These are phyloP conservation scores for Anethum foeniculum DNA, from an alignment of 140 eudicot genomes.

Conservation along the genomic window DNA sequence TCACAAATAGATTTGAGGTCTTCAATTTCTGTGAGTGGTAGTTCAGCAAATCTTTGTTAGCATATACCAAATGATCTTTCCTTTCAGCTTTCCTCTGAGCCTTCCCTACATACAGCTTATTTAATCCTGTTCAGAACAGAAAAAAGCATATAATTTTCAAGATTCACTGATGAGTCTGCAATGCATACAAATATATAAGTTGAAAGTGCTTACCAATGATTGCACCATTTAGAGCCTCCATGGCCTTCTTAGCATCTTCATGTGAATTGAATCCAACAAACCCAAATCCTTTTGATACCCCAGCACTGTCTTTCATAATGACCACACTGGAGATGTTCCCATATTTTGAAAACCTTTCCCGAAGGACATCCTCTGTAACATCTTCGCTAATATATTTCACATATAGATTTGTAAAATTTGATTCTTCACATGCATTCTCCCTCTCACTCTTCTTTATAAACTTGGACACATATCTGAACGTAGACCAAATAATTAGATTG, in stretches of 20 bases:
- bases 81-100: conserved; percentile 43
- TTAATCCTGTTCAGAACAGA: conserved; percentile 26
- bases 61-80: conserved; percentile 14
- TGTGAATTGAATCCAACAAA: conserved; percentile 35
- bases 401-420: conserved; percentile 31
- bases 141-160: neutral
- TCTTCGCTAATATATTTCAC: conserved; percentile 38
- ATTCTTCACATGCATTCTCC: conserved; percentile 16
- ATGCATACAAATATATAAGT: conserved; percentile 2
- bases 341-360: conserved; percentile 28
- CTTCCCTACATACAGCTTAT: conserved; percentile 39
- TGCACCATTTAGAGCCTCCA: conserved; percentile 34
- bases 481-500: neutral
- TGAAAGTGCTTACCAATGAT: conserved; percentile 24
- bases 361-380: conserved; percentile 30
- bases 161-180: neutral
- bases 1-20: conserved; percentile 27
- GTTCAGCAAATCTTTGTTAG: conserved; percentile 2
- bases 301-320: conserved; percentile 40
- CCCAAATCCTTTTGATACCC: conserved; percentile 53
- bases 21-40: conserved; percentile 7
- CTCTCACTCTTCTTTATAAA: conserved; percentile 42
- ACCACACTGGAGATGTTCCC: conserved; percentile 34
- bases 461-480: conserved; percentile 42
- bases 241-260: conserved; percentile 40